A percentile compares a stretch with the other conserved stretches of the same genome.
Evolutionary conservation across 371 early-diverging fungal genomes (phyloP).

Genomic region (Mucor irregularis): DNA sequence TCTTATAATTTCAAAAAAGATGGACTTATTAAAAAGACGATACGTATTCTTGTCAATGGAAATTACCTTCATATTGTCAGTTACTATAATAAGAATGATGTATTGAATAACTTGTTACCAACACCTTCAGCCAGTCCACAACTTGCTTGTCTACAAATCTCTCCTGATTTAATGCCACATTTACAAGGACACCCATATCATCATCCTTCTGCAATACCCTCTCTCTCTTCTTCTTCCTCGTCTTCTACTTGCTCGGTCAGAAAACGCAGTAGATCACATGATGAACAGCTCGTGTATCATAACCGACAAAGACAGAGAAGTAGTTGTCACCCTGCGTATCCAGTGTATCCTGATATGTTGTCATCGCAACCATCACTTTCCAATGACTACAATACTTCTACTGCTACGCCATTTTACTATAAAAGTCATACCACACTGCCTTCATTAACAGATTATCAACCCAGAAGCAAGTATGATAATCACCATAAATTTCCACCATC

Average conservation of each 20-base stretch:
- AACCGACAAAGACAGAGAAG: neutral
- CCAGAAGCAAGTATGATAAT: too few species aligned
- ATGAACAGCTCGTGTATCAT: neutral
- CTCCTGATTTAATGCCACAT: slow-evolving; percentile 39
- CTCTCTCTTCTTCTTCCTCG: too few species aligned
- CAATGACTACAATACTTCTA: too few species aligned
- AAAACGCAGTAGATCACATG: slow-evolving; percentile 4
- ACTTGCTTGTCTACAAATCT: slow-evolving; percentile 45
- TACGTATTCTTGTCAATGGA: slow-evolving; percentile 77
- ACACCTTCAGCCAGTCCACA: slow-evolving; percentile 54
- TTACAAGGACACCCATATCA: slow-evolving; percentile 2
- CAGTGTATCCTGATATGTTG: too few species aligned
- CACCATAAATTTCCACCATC: too few species aligned
- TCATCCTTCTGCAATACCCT: too few species aligned
- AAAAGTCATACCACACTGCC: too few species aligned
- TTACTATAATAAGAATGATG: slow-evolving; percentile 82
- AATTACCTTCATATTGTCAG: slow-evolving; percentile 81
- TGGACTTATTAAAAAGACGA: slow-evolving; percentile 85
- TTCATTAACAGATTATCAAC: too few species aligned
- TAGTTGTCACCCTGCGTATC: neutral
- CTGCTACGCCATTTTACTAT: too few species aligned
- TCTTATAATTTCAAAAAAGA: slow-evolving; percentile 71
- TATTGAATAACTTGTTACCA: slow-evolving; percentile 51
- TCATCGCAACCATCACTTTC: too few species aligned
- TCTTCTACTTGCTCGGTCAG: neutral